These are phyloP conservation scores for Clarireedia hainanense DNA, from an alignment of 2,329 filamentous ascomycete species.

Conservation along the genomic window DNA sequence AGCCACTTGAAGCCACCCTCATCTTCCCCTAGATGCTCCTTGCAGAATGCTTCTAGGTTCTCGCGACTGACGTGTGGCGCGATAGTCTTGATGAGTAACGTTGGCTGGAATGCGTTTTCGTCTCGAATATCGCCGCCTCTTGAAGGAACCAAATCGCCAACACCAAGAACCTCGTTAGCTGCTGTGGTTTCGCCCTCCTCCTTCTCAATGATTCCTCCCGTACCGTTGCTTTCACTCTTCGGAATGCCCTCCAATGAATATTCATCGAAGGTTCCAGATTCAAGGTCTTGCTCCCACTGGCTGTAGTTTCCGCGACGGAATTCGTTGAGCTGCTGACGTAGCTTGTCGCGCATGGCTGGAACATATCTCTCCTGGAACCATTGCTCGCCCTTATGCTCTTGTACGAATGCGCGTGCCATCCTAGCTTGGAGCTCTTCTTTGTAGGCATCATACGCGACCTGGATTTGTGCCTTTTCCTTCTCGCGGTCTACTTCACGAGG, in stretches of 20 bases:
- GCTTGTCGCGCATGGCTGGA: constrained; percentile 66
- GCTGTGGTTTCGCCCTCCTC: constrained; percentile 92
- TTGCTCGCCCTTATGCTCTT: constrained; percentile 88
- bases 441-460: constrained; percentile 59
- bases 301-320: constrained; percentile 71
- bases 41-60: constrained; percentile 90
- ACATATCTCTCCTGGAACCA: constrained; percentile 98
- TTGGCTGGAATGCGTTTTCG: constrained; percentile 80
- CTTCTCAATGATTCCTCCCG: constrained; percentile 79
- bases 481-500: constrained; percentile 69
- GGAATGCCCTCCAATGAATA: constrained; percentile 91
- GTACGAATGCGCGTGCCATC: constrained; percentile 85
- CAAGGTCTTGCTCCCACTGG: constrained; percentile 85
- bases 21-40: constrained; percentile 84
- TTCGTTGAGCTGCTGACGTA: constrained; percentile 69
- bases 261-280: constrained; percentile 81
- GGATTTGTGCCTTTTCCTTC: constrained; percentile 71
- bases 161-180: constrained; percentile 84
- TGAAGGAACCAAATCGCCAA: constrained; percentile 80
- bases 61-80: constrained; percentile 90
- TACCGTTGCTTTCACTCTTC: constrained; percentile 84
- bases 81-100: constrained; percentile 94
- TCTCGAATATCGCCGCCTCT: constrained; percentile 82
- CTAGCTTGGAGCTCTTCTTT: constrained; percentile 62
- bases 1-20: constrained; percentile 94